Conservation (phyloP, 2,329 filamentous ascomycete genomes). For the Aureobasidium musti region DNA sequence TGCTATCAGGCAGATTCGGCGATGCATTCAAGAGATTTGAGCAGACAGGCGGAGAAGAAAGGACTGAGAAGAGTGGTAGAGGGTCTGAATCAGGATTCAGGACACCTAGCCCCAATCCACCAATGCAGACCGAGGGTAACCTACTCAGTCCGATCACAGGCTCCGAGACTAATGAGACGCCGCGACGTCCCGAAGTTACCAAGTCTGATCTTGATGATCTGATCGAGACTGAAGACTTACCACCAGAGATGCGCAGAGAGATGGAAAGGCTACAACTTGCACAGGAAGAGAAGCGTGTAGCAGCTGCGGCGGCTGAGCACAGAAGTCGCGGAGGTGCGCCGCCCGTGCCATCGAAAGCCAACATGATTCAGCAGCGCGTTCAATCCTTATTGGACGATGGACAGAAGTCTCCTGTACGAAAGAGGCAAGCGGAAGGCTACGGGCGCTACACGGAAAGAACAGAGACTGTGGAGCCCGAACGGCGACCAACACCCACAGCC, state of each 20-base stretch:
- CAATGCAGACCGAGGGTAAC: conserved; percentile 38
- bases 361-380: conserved; percentile 89
- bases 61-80: conserved; percentile 1
- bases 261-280: conserved; percentile 78
- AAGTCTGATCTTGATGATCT: conserved; percentile 53
- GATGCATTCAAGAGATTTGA: conserved; percentile 95
- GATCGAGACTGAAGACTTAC: conserved; percentile 69
- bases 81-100: conserved; percentile 22
- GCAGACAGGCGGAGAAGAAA: neutral
- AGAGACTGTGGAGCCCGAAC: conserved; percentile 13
- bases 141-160: conserved; percentile 70
- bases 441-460: conserved; percentile 72
- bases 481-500: conserved; percentile 8
- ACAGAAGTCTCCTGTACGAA: conserved; percentile 57
- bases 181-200: conserved; percentile 58
- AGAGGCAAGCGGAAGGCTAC: conserved; percentile 83
- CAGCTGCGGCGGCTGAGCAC: conserved; percentile 85
- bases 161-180: conserved; percentile 70
- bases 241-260: conserved; percentile 87
- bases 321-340: conserved; percentile 66
- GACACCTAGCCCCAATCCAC: conserved; percentile 25
- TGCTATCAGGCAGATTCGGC: conserved; percentile 85
- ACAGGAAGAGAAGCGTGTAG: conserved; percentile 87
- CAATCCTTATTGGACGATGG: conserved; percentile 82
- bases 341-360: conserved; percentile 66